Conservation (phyloP, 164 flowering plant species). For the Macadamia integrifolia region DNA sequence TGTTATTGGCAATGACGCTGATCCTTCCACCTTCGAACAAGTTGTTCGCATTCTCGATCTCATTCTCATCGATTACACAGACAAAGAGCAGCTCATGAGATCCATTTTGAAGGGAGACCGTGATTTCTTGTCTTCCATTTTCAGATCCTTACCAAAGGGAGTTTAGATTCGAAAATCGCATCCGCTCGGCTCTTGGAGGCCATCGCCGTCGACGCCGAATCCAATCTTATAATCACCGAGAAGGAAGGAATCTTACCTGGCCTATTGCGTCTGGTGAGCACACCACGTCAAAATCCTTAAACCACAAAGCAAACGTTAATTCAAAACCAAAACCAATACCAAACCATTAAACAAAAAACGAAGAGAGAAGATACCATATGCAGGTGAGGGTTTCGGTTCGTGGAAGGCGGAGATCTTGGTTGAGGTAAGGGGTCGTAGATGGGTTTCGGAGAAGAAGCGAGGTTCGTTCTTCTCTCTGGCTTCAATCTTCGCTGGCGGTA, state of each 20-base stretch:
- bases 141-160: slow-evolving; percentile 30
- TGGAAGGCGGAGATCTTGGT: too few species aligned
- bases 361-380: too few species aligned
- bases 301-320: too few species aligned
- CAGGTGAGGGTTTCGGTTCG: too few species aligned
- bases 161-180: slow-evolving; percentile 29
- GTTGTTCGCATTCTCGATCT: slow-evolving; percentile 28
- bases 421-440: too few species aligned
- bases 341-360: too few species aligned
- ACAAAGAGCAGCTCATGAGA: slow-evolving; percentile 13
- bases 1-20: slow-evolving; percentile 16
- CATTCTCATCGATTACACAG: slow-evolving; percentile 20
- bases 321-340: too few species aligned
- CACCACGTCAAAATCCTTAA: too few species aligned
- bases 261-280: slow-evolving; percentile 21
- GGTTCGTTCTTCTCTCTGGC: too few species aligned
- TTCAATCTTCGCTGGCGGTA: too few species aligned
- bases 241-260: slow-evolving; percentile 34
- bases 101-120: slow-evolving; percentile 17
- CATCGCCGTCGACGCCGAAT: slow-evolving; percentile 32
- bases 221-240: slow-evolving; percentile 35
- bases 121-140: slow-evolving; percentile 30
- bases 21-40: slow-evolving; percentile 7
- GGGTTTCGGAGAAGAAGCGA: too few species aligned
- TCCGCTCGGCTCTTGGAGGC: slow-evolving; percentile 37